A percentile compares a stretch with the other conserved stretches of the same genome.
Evolutionary conservation across 176 grass and related monocot genomes (phyloP).

Genomic region (Aegilops umbellulata): DNA sequence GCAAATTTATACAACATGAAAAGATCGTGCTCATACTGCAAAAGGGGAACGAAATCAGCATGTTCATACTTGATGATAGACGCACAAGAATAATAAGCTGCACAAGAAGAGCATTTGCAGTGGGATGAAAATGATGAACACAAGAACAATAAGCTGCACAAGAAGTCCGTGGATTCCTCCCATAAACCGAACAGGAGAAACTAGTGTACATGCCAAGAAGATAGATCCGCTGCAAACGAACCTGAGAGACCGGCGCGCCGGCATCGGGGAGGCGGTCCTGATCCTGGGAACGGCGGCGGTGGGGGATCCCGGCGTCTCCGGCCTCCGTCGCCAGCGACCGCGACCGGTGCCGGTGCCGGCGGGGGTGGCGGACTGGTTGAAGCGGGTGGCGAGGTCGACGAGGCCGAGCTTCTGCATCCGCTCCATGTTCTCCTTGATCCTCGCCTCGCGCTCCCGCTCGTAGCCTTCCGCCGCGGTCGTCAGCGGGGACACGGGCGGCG

Average conservation of each 20-base stretch:
- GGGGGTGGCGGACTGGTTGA: conserved; percentile 16
- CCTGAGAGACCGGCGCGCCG: conserved; percentile 57
- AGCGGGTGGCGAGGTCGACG: conserved; percentile 47
- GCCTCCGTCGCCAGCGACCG: not conserved
- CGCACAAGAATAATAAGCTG: not conserved
- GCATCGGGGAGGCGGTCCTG: not conserved
- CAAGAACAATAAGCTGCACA: not conserved
- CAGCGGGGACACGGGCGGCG: not conserved
- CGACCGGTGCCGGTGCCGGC: not conserved
- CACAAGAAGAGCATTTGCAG: not conserved
- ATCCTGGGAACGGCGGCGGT: not conserved
- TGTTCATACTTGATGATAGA: not conserved
- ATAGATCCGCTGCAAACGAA: not conserved
- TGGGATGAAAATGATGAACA: not conserved
- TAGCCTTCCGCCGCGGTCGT: conserved; percentile 22
- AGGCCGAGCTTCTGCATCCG: conserved; percentile 67
- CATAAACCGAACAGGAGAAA: not conserved
- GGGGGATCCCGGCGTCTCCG: conserved; percentile 14
- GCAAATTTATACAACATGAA: not conserved
- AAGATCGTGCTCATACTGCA: not conserved
- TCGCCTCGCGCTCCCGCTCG: conserved; percentile 51
- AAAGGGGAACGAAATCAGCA: not conserved
- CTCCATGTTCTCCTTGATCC: conserved; percentile 84
- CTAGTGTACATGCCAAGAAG: not conserved
- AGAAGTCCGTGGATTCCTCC: not conserved